These are phyloP conservation scores for Ballota nigra DNA, from an alignment of 257 asterid species.

Conservation along the genomic window DNA sequence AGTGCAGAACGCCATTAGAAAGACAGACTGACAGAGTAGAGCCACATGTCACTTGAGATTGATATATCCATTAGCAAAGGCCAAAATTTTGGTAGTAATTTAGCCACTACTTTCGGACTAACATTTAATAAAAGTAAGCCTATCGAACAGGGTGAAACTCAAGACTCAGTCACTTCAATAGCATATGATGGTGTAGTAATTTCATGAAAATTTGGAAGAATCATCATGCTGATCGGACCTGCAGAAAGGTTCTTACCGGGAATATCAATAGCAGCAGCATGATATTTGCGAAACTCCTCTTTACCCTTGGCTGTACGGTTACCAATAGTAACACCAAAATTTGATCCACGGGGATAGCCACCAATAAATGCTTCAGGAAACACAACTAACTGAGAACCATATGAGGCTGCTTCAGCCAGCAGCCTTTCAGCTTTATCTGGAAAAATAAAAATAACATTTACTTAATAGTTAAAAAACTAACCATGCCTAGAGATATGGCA, in stretches of 20 bases:
- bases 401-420: constrained; percentile 90
- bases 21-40: background rate
- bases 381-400: constrained; percentile 85
- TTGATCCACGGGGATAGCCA: constrained; percentile 96
- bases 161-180: background rate
- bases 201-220: background rate
- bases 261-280: constrained; percentile 89
- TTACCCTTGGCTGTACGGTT: constrained; percentile 87
- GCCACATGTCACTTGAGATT: background rate
- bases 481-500: background rate
- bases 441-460: background rate
- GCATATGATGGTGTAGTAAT: background rate
- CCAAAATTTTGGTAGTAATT: background rate
- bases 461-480: background rate
- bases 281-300: constrained; percentile 88
- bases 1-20: too few species aligned
- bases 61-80: background rate
- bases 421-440: constrained; percentile 94
- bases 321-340: constrained; percentile 82
- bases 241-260: constrained; percentile 56
- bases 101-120: background rate
- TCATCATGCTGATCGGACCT: background rate
- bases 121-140: background rate
- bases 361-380: constrained; percentile 99
- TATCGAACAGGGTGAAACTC: background rate